These are phyloP conservation scores for Moniliophthora roreri DNA, from an alignment of 1,284 basidiomycete species.

Conservation along the genomic window DNA sequence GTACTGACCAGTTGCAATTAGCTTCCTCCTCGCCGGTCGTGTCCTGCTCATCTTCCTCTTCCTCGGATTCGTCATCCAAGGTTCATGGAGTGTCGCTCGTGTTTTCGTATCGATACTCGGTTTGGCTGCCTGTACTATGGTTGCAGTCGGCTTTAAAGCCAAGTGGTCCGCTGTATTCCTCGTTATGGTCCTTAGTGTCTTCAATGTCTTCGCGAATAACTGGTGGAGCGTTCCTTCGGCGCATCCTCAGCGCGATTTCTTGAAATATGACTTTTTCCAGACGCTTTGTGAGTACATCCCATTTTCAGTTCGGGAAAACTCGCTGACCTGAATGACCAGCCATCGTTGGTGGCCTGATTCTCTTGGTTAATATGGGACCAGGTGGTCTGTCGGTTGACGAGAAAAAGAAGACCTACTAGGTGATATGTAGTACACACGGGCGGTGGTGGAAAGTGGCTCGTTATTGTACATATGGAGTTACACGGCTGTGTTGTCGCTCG, in stretches of 20 bases:
- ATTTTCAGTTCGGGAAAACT: constrained; percentile 7
- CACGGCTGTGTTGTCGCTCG: not conserved
- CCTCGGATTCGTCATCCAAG: constrained; percentile 96
- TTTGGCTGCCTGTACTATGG: constrained; percentile 93
- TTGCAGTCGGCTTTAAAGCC: constrained; percentile 98
- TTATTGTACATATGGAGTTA: not conserved
- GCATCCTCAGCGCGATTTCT: constrained; percentile 96
- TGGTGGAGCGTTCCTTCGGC: constrained; percentile 96
- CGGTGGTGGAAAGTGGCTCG: not conserved
- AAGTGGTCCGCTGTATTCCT: constrained; percentile 99
- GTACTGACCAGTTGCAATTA: constrained; percentile 3
- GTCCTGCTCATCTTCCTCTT: constrained; percentile 99
- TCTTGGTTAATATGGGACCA: constrained; percentile 98
- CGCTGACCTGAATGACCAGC: constrained; percentile 47
- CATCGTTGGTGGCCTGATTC: constrained; percentile 95
- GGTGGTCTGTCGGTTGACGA: constrained; percentile 98
- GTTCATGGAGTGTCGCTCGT: constrained; percentile 85
- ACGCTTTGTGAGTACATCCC: constrained; percentile 76
- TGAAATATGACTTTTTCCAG: constrained; percentile 97
- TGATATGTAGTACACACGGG: not conserved
- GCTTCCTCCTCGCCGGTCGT: constrained; percentile 96
- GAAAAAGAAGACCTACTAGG: constrained; percentile 92
- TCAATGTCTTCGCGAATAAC: constrained; percentile 99
- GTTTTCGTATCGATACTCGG: constrained; percentile 87
- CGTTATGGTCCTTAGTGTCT: constrained; percentile 86